A percentile compares a stretch with the other conserved stretches of the same genome.
These are phyloP conservation scores for Megacollybia marginata DNA, from an alignment of 768 basidiomycete genomes.

Conservation along the genomic window DNA sequence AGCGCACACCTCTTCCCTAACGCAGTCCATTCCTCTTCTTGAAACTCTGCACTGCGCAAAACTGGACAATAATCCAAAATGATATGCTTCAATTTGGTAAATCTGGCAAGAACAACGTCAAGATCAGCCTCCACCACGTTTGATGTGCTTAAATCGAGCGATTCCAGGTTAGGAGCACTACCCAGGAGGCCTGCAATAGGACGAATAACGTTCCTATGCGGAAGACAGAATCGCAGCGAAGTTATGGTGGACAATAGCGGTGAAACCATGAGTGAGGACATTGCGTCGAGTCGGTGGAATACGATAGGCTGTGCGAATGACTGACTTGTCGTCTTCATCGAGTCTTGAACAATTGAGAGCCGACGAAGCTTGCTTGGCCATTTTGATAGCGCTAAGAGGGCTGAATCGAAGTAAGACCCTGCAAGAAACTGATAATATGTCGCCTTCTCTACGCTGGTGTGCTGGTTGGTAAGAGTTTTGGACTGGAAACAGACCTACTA, in stretches of 20 bases:
- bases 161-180: slow-evolving; percentile 34
- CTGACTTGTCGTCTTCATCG: slow-evolving; percentile 18
- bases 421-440: slow-evolving; percentile 80
- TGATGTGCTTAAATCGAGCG: slow-evolving; percentile 76
- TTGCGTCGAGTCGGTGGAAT: slow-evolving; percentile 63
- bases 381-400: slow-evolving; percentile 49
- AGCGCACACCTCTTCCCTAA: slow-evolving; percentile 58
- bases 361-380: slow-evolving; percentile 49
- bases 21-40: slow-evolving; percentile 49
- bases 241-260: slow-evolving; percentile 44
- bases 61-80: slow-evolving; percentile 63
- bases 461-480: background rate
- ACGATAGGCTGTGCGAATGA: slow-evolving; percentile 82
- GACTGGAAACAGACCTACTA: slow-evolving; percentile 45
- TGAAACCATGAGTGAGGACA: slow-evolving; percentile 36
- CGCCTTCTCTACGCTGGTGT: slow-evolving; percentile 55
- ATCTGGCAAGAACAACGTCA: slow-evolving; percentile 43
- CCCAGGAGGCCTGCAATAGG: slow-evolving; percentile 25
- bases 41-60: slow-evolving; percentile 40
- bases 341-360: slow-evolving; percentile 64
- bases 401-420: slow-evolving; percentile 80
- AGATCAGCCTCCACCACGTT: slow-evolving; percentile 46
- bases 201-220: slow-evolving; percentile 49
- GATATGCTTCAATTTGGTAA: slow-evolving; percentile 50
- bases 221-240: slow-evolving; percentile 64